Evolutionary conservation across 257 asterid species (phyloP).

Genomic region (Cinchona pubescens): DNA sequence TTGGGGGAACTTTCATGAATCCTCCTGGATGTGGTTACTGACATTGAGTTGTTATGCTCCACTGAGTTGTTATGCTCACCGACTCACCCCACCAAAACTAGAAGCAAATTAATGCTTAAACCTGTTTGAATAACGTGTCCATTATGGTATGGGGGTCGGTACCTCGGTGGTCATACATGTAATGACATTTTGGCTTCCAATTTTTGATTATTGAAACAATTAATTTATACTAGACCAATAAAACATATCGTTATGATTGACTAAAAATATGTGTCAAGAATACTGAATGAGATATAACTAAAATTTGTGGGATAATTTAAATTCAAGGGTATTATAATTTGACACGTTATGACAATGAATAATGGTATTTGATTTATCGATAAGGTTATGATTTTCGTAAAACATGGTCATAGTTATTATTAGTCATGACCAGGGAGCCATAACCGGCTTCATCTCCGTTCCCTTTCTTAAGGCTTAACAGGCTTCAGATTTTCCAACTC

Average conservation of each 20-base stretch:
- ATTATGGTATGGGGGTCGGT: not conserved
- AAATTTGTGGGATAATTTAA: no score
- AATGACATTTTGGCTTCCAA: not conserved
- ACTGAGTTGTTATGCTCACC: not conserved
- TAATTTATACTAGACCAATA: no score
- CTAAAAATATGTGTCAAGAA: no score
- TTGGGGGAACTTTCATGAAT: not conserved
- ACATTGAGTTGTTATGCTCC: not conserved
- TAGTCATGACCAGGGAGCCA: not conserved
- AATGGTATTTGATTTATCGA: no score
- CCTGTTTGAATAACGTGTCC: not conserved
- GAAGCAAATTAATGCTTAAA: not conserved
- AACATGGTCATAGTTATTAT: not conserved
- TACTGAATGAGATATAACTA: no score
- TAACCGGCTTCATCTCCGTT: conserved; percentile 22
- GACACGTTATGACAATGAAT: no score
- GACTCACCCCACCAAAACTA: not conserved
- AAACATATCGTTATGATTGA: no score
- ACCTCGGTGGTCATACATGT: no score
- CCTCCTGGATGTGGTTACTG: not conserved
- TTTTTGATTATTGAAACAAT: not conserved
- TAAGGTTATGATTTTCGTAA: no score
- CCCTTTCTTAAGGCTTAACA: conserved; percentile 7
- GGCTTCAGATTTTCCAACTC: conserved; percentile 7
- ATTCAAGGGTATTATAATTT: no score